Evolutionary conservation across 345 rosid species (phyloP).

Genomic region (Rhodomyrtus tomentosa): DNA sequence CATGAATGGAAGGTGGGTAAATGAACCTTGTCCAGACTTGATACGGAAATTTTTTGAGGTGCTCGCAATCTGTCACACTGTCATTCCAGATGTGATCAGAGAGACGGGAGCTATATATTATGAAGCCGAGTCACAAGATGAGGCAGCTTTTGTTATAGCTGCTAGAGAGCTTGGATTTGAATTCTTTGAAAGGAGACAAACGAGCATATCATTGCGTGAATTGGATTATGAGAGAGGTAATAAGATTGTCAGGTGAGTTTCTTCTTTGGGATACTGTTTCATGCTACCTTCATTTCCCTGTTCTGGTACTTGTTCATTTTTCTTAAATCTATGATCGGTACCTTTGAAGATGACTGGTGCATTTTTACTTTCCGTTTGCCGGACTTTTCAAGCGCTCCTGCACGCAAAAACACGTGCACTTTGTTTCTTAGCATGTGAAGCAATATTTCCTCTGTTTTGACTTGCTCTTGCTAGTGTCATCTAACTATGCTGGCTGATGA

Average conservation of each 20-base stretch:
- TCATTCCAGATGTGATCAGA: constrained; percentile 38
- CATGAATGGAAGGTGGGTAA: constrained; percentile 57
- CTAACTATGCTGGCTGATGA: background rate
- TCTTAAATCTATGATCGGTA: background rate
- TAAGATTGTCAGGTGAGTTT: background rate
- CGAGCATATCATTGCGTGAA: constrained; percentile 45
- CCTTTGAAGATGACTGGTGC: fast-evolving
- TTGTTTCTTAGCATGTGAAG: background rate
- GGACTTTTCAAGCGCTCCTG: fast-evolving
- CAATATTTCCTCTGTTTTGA: fast-evolving
- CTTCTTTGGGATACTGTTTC: background rate
- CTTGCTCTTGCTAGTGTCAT: background rate
- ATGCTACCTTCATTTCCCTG: background rate
- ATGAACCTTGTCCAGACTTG: constrained; percentile 28
- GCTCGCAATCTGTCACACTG: constrained; percentile 76
- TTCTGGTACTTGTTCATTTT: fast-evolving
- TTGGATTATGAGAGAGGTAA: constrained; percentile 25
- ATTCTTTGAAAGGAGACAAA: constrained; percentile 51
- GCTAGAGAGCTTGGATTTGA: constrained; percentile 79
- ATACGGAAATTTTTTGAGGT: constrained; percentile 52
- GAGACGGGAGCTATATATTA: constrained; percentile 39
- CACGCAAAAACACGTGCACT: fast-evolving
- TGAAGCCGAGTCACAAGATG: constrained; percentile 90
- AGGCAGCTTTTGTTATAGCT: constrained; percentile 79
- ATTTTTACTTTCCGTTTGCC: fast-evolving